Conservation (phyloP, 768 basidiomycete genomes). For the Cubamyces sp. region DNA sequence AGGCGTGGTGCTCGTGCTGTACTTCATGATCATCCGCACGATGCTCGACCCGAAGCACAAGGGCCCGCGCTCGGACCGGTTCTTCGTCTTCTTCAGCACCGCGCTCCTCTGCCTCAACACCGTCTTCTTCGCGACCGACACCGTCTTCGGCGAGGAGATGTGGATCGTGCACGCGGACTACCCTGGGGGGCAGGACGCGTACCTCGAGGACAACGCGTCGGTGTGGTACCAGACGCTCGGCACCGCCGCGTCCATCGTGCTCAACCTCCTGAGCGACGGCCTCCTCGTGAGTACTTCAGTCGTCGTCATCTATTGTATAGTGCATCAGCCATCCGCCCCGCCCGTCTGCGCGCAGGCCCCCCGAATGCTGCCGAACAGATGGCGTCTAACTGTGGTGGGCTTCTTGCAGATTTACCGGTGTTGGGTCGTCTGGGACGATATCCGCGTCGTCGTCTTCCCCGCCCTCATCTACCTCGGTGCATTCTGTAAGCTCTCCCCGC, state of each 20-base stretch:
- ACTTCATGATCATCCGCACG: not conserved
- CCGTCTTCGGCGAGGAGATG: constrained; percentile 40
- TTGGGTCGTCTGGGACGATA: constrained; percentile 6
- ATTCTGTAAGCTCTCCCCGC: not conserved
- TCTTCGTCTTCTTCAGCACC: constrained; percentile 32
- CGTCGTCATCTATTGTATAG: not conserved
- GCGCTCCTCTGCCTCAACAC: constrained; percentile 38
- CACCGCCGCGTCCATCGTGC: constrained; percentile 22
- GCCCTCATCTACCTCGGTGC: constrained; percentile 8
- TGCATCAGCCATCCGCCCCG: not conserved
- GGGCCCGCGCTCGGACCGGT: constrained; percentile 12
- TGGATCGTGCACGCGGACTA: constrained; percentile 40
- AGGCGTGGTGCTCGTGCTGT: not conserved
- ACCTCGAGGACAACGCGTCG: constrained; percentile 33
- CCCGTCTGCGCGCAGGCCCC: too few species aligned
- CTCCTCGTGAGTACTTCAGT: constrained; percentile 38
- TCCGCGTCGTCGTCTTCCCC: constrained; percentile 11
- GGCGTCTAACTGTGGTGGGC: not conserved
- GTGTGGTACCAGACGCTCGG: constrained; percentile 39
- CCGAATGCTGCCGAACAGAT: too few species aligned
- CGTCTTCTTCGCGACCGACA: constrained; percentile 34
- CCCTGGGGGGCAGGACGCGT: constrained; percentile 43
- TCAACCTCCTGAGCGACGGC: constrained; percentile 44
- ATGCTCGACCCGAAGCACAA: not conserved
- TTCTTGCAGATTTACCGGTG: constrained; percentile 8